Evolutionary conservation across 176 grass and related monocot species (phyloP).

Genomic region (Oryza officinalis): DNA sequence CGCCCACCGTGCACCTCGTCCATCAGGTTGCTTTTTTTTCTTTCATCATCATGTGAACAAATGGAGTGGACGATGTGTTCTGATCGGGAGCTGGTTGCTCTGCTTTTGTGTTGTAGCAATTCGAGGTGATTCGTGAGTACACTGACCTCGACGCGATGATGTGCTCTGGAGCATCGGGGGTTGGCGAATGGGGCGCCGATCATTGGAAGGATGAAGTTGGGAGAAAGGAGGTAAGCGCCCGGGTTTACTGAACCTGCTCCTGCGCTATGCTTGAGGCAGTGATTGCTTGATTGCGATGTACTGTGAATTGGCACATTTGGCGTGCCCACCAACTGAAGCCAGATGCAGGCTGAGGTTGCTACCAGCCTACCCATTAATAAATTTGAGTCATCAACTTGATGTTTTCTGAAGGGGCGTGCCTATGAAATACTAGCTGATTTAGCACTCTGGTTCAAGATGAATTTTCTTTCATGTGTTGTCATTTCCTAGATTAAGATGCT

Average conservation of each 20-base stretch:
- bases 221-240: constrained; percentile 36
- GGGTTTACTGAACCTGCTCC: not conserved
- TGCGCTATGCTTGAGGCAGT: not conserved
- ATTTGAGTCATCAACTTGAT: not conserved
- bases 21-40: constrained; percentile 26
- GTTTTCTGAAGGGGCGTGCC: not conserved
- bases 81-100: not conserved
- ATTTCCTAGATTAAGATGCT: constrained; percentile 2
- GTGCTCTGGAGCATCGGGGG: constrained; percentile 47
- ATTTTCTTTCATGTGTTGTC: not conserved
- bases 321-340: too few species aligned
- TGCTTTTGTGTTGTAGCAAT: constrained; percentile 34
- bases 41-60: not conserved
- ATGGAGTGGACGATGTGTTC: not conserved
- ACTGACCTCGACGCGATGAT: constrained; percentile 47
- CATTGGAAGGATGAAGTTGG: constrained; percentile 48
- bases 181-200: constrained; percentile 40
- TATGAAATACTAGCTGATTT: constrained; percentile 7
- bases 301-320: not conserved
- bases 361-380: not conserved
- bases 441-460: not conserved
- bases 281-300: not conserved
- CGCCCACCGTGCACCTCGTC: constrained; percentile 64
- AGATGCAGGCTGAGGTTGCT: not conserved
- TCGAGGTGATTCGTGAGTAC: constrained; percentile 48